These are phyloP conservation scores for Fusarium begoniae DNA, from an alignment of 2,329 filamentous ascomycete genomes.

Conservation along the genomic window DNA sequence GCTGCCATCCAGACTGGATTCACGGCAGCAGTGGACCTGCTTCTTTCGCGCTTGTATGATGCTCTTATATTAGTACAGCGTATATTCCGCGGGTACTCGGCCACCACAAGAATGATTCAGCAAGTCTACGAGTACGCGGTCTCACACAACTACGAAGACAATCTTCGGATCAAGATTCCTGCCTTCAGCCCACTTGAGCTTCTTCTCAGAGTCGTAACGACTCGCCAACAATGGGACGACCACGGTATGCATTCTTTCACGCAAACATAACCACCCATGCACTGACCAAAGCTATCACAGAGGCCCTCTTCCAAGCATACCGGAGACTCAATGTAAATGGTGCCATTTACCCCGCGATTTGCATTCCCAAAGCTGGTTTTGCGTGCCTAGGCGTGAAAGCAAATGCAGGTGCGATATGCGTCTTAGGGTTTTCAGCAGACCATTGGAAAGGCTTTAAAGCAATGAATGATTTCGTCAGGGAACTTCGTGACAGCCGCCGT, in stretches of 20 bases:
- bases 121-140: not conserved
- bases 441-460: accelerated
- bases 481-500: not conserved
- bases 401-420: not conserved
- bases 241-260: not conserved
- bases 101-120: not conserved
- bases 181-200: not conserved
- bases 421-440: not conserved
- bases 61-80: accelerated
- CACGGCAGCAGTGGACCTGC: too few species aligned
- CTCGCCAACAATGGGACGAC: not conserved
- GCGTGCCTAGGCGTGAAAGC: not conserved
- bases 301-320: not conserved
- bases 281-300: not conserved
- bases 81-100: not conserved
- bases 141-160: not conserved
- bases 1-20: too few species aligned
- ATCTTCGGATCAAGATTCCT: not conserved
- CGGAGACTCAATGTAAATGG: accelerated
- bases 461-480: not conserved
- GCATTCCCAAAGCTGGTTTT: not conserved
- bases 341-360: accelerated
- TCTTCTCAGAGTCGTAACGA: not conserved
- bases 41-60: accelerated
- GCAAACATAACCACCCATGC: not conserved